phyloP scores from a whole-genome alignment of 2,329 filamentous ascomycete species.

The Fusarium sp. region DNA sequence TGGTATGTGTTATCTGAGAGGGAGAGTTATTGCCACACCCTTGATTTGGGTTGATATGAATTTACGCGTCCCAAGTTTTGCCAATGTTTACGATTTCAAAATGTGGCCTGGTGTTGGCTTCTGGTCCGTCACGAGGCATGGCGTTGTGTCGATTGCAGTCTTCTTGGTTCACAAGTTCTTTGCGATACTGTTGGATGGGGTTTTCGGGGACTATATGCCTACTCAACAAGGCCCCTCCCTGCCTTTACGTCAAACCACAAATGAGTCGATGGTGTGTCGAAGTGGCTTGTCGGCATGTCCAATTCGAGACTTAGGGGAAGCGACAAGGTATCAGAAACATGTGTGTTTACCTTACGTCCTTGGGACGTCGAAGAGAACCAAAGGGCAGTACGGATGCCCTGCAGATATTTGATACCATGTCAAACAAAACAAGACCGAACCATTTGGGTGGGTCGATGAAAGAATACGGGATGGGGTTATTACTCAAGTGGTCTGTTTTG shows the following conservation, averaged over 20 bases:
- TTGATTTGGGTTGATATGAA: constrained; percentile 33
- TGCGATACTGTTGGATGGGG: constrained; percentile 36
- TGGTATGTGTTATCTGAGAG: constrained; percentile 16
- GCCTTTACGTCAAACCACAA: constrained; percentile 26
- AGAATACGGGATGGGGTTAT: constrained; percentile 16
- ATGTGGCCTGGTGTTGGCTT: constrained; percentile 25
- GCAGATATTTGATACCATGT: constrained; percentile 36
- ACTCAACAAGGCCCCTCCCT: constrained; percentile 13
- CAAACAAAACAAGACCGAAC: constrained; percentile 24
- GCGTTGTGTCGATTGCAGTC: constrained; percentile 38
- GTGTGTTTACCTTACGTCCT: neutral
- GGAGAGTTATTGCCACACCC: constrained; percentile 22
- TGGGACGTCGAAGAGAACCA: constrained; percentile 2
- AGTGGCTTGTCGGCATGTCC: constrained; percentile 17
- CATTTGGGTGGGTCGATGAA: constrained; percentile 17
- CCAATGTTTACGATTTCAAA: constrained; percentile 42
- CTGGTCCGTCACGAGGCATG: constrained; percentile 30
- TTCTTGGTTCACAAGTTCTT: constrained; percentile 28
- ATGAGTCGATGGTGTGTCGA: constrained; percentile 11
- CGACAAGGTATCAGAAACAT: constrained; percentile 14
- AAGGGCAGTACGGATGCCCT: constrained; percentile 23
- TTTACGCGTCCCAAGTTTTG: constrained; percentile 38
- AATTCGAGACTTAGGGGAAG: constrained; percentile 15
- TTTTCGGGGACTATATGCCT: constrained; percentile 26
- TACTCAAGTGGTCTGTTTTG: constrained; percentile 24